A percentile compares a stretch with the other conserved stretches of the same genome.
phyloP scores from a whole-genome alignment of 2,329 filamentous ascomycete species.

The Helminthosporium solani region DNA sequence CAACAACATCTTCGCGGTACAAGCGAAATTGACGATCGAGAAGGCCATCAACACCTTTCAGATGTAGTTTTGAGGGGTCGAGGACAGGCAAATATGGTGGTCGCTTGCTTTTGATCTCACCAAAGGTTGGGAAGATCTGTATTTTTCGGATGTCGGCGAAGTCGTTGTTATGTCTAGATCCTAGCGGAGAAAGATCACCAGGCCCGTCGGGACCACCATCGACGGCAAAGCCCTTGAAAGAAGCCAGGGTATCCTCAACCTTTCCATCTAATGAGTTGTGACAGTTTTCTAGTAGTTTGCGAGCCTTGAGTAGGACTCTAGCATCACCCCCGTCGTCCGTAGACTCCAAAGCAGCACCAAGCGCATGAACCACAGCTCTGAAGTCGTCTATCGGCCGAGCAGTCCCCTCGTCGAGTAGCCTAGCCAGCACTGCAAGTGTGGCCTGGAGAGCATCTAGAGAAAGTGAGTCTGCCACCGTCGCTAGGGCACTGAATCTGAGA shows the following conservation, averaged over 20 bases:
- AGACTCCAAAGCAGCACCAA: neutral
- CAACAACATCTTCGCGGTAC: constrained; percentile 56
- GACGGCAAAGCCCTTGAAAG: neutral
- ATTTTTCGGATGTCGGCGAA: constrained; percentile 18
- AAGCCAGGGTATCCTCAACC: neutral
- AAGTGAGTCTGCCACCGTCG: neutral
- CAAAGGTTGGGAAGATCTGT: constrained; percentile 20
- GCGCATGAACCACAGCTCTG: neutral
- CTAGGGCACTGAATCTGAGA: neutral
- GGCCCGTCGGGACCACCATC: constrained; percentile 1
- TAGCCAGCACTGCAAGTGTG: neutral
- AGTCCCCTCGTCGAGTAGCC: neutral
- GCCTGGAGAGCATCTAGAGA: neutral
- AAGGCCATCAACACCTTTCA: constrained; percentile 38
- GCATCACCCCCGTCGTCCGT: neutral
- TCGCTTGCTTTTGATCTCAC: constrained; percentile 36
- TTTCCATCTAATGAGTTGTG: constrained; percentile 38
- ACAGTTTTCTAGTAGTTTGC: neutral
- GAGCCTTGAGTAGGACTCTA: neutral
- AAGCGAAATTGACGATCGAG: constrained; percentile 59
- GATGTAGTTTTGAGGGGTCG: constrained; percentile 14
- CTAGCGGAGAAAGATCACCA: neutral
- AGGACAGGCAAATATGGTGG: constrained; percentile 30
- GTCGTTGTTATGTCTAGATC: constrained; percentile 23
- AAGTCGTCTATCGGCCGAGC: neutral